Base-by-base conservation (phyloP, 139 green algal species). In the Coelastrella sp. region DNA sequence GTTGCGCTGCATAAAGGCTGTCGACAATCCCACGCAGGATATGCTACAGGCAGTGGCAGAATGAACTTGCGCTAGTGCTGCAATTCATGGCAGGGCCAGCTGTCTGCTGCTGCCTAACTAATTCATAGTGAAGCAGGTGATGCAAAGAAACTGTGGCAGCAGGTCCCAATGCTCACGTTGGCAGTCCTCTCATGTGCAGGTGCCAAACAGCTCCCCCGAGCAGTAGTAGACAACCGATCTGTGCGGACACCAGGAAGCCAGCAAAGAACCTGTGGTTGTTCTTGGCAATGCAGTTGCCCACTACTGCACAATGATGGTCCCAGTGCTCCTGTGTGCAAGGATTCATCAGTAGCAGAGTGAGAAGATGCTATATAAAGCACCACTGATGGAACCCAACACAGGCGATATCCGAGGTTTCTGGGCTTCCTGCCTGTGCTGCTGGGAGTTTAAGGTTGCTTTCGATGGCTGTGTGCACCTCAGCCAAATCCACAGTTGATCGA, bases 211-310 rank as follows among this genome's bases (percentile, higher is more conserved):
- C 73, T 57, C 92, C 89, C 14, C 86, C 78, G 0, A 91, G 7
- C 71, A 88, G 56, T 7, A 93, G 64, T 0, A 65, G 75, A 13
- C 32, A 83, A 19, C 79, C 92, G 0, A 92, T 19, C 91, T 95
- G 90, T 8, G 75, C 84, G 32, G 73, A 75, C 13, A 94, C 83
- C n/a, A 97, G 88, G 22, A 97, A 95, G 2, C 66, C 83, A 0
- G 94, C 92, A 94, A 98, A 98, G 87, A 96, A 98, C 22, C 96
- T 87, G 89, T 98, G 95, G 92, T 98, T 98, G 68, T 92, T 87
- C 4, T 71, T 56, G 0, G 92, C 96, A 13, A 98, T 93, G 89
- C 96, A 98, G 83, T 94, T 97, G 60, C 92, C 95, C 54, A 98
- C 91, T 0, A 94, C 94, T 20, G 90, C 93, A 75, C 96, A 98